Percentiles rank a stretch among this genome's conserved stretches.
phyloP scores from a whole-genome alignment of 305 asterid species.

The Fraxinus sp. region DNA sequence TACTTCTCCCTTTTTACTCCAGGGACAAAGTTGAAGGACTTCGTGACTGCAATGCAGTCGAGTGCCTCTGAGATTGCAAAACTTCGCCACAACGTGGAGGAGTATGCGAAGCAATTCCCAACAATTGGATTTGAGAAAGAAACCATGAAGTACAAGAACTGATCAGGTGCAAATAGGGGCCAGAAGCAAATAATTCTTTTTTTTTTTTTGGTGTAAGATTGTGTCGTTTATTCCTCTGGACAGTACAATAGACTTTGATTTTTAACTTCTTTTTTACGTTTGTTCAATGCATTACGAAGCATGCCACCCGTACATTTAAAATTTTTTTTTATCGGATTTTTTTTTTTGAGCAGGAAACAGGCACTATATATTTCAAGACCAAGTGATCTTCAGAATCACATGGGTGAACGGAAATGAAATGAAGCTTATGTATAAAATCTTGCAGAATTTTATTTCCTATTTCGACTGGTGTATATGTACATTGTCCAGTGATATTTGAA shows the following conservation, averaged over 20 bases:
- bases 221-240: not conserved
- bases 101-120: conserved; percentile 88
- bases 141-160: conserved; percentile 88
- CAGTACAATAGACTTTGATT: not conserved
- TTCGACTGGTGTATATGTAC: conserved; percentile 26
- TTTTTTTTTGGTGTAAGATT: not conserved
- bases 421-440: conserved; percentile 18
- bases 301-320: not conserved
- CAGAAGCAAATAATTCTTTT: not conserved
- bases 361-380: not conserved
- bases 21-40: conserved; percentile 95
- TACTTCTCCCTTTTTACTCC: not conserved
- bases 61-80: conserved; percentile 61
- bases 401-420: conserved; percentile 22
- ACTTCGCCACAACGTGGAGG: conserved; percentile 76
- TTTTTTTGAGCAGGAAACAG: not conserved
- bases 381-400: not conserved
- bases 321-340: no score
- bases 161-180: conserved; percentile 11
- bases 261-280: not conserved
- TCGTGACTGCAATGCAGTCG: conserved; percentile 56
- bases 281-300: not conserved
- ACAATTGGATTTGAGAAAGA: conserved; percentile 90
- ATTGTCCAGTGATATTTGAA: conserved; percentile 16
- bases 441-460: conserved; percentile 23